Evolutionary conservation across 106 monocot genomes (phyloP).

Genomic region (Dioscorea dumetorum): DNA sequence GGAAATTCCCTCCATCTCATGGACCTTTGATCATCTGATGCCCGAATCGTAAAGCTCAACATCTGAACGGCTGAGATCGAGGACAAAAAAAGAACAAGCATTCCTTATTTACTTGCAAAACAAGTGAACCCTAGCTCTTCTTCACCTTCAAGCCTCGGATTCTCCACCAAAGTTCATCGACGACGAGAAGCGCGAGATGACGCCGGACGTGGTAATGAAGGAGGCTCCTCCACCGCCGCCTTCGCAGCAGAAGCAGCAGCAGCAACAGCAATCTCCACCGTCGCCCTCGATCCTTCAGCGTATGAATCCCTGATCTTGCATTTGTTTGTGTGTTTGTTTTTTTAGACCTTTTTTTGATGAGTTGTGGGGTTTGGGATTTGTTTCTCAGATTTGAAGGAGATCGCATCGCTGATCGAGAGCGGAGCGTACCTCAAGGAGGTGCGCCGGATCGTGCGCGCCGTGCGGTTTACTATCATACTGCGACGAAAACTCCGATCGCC

Average conservation of each 20-base stretch:
- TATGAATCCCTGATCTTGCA: not conserved
- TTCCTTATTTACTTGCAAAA: not conserved
- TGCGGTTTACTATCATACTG: conserved; percentile 76
- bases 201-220: conserved; percentile 56
- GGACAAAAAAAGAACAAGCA: not conserved
- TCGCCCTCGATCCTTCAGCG: conserved; percentile 38
- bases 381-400: conserved; percentile 83
- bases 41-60: not conserved
- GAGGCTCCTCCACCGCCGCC: conserved; percentile 9
- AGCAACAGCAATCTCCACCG: conserved; percentile 1
- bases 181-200: not conserved
- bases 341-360: not conserved
- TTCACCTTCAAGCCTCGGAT: no score
- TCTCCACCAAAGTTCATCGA: no score
- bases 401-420: conserved; percentile 63
- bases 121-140: not conserved
- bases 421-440: conserved; percentile 86
- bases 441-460: conserved; percentile 72
- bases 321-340: not conserved
- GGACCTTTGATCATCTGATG: not conserved
- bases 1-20: no score
- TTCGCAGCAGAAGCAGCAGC: not conserved
- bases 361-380: not conserved
- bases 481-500: conserved; percentile 52
- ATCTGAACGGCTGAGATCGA: not conserved